A percentile compares a stretch with the other conserved stretches of the same genome.
Evolutionary conservation across 2,329 filamentous ascomycete genomes (phyloP).

Genomic region (Penicillium sp.): DNA sequence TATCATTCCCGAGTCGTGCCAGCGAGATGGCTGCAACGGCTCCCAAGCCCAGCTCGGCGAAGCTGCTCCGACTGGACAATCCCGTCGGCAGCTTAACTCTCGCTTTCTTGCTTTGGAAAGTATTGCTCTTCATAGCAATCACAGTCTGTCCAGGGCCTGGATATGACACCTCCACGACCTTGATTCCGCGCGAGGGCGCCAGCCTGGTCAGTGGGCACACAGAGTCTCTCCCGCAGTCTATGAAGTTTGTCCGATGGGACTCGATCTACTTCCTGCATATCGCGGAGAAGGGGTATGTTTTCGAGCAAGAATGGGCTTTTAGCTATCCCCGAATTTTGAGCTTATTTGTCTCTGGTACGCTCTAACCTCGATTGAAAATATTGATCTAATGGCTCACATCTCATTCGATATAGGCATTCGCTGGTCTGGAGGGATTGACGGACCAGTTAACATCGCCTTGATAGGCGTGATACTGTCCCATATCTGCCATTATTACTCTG

Average conservation of each 20-base stretch:
- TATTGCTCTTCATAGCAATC: conserved; percentile 57
- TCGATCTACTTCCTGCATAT: conserved; percentile 64
- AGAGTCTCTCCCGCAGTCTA: conserved; percentile 36
- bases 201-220: conserved; percentile 16
- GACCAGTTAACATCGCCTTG: conserved; percentile 42
- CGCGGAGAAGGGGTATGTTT: conserved; percentile 61
- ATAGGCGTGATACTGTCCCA: conserved; percentile 73
- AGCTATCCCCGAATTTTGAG: conserved; percentile 58
- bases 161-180: conserved; percentile 67
- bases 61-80: conserved; percentile 35
- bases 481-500: conserved; percentile 76
- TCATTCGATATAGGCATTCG: conserved; percentile 30
- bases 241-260: conserved; percentile 66
- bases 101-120: conserved; percentile 63
- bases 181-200: conserved; percentile 47
- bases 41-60: conserved; percentile 19
- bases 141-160: conserved; percentile 61
- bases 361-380: not conserved
- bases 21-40: conserved; percentile 25
- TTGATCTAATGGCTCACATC: not conserved
- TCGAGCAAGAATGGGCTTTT: conserved; percentile 72
- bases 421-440: conserved; percentile 29
- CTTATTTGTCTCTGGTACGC: conserved; percentile 43
- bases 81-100: conserved; percentile 44
- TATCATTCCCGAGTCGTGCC: not conserved